phyloP scores from a whole-genome alignment of 2,329 filamentous ascomycete genomes.

The Purpureocillium takamizusanense region DNA sequence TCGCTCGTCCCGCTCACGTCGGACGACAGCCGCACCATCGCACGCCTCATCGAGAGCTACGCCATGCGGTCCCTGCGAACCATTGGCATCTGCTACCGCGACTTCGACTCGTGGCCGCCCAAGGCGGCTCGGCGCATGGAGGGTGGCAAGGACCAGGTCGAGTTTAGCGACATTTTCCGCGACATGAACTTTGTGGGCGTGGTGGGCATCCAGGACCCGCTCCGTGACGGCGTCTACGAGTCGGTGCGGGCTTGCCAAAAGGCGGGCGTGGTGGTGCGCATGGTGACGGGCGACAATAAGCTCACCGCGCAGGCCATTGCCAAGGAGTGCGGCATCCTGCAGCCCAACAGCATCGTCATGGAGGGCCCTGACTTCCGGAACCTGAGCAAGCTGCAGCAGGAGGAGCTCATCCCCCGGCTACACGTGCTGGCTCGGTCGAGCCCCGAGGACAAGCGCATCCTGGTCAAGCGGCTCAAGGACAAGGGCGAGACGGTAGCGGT shows the following conservation, averaged over 20 bases:
- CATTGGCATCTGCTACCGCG: constrained; percentile 74
- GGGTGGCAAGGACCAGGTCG: constrained; percentile 48
- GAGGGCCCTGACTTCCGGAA: constrained; percentile 73
- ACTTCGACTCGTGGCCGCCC: constrained; percentile 81
- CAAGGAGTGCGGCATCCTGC: constrained; percentile 67
- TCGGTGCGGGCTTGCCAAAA: constrained; percentile 65
- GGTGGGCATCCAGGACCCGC: constrained; percentile 74
- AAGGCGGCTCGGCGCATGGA: constrained; percentile 45
- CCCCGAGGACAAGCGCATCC: constrained; percentile 66
- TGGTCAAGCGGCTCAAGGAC: constrained; percentile 63
- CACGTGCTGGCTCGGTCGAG: constrained; percentile 67
- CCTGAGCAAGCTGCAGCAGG: constrained; percentile 55
- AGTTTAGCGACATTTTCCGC: constrained; percentile 58
- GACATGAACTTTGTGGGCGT: constrained; percentile 61
- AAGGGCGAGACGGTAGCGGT: constrained; percentile 72
- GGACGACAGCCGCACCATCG: constrained; percentile 48
- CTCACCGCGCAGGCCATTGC: constrained; percentile 73
- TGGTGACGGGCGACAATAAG: constrained; percentile 81
- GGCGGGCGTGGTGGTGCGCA: constrained; percentile 71
- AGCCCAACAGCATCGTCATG: constrained; percentile 59
- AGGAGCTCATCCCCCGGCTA: constrained; percentile 57
- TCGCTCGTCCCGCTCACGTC: constrained; percentile 35
- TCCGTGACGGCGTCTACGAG: constrained; percentile 64
- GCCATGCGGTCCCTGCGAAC: constrained; percentile 74
- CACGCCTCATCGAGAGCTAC: constrained; percentile 64